Percentiles rank a stretch among this genome's conserved stretches.
phyloP scores from a whole-genome alignment of 305 asterid genomes.

The Caryopteris hybrid region DNA sequence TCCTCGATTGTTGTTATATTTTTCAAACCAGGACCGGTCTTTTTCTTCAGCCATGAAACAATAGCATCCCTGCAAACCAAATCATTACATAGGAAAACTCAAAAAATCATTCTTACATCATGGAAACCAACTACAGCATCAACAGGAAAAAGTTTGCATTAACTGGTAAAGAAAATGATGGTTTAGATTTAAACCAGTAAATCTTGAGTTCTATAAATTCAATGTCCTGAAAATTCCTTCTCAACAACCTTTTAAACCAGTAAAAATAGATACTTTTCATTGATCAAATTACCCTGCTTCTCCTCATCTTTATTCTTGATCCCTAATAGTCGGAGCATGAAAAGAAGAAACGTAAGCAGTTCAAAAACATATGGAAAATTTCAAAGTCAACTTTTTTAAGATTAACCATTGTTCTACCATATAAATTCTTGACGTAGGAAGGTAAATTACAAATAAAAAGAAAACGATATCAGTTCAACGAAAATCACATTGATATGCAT shows the following conservation, averaged over 20 bases:
- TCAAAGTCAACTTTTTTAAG: too few relatives aligned
- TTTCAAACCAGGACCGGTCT: constrained; percentile 61
- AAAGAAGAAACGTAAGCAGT: not conserved
- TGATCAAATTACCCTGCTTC: not conserved
- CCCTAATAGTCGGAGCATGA: not conserved
- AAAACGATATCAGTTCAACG: not conserved
- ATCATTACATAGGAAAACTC: not conserved
- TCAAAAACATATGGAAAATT: too few relatives aligned
- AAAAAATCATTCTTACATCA: not conserved
- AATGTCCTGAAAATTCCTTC: not conserved
- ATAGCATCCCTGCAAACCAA: constrained; percentile 62
- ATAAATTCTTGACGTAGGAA: not conserved
- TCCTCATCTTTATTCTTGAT: not conserved
- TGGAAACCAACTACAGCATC: not conserved
- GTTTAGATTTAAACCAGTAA: not conserved
- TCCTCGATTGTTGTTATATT: constrained; percentile 68
- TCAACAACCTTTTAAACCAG: not conserved
- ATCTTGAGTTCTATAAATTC: not conserved
- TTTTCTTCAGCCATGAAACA: constrained; percentile 84
- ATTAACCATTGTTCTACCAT: not conserved
- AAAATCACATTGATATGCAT: not conserved
- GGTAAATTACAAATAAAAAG: not conserved
- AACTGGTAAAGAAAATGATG: not conserved
- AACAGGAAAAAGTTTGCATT: not conserved
- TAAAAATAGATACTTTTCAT: not conserved